Evolutionary conservation across 2,329 filamentous ascomycete species (phyloP), one percentile per base, ranked within the genome.

Genomic region (Zasmidium citrigriseum): DNA sequence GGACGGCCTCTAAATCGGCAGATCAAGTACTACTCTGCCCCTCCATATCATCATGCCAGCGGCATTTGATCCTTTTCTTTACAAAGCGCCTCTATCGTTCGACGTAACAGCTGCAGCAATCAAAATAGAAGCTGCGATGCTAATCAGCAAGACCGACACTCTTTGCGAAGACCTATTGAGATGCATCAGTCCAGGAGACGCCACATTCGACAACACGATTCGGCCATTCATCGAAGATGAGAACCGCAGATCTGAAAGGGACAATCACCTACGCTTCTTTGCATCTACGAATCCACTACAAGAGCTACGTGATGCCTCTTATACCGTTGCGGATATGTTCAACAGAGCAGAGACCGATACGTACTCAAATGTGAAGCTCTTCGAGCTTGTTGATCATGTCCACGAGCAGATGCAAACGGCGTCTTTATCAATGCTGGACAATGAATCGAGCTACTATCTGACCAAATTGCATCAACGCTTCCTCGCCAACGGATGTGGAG

Each of bases 261-360:
- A 54, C 16, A 54, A 54, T 29, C 41, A 54, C 22, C 21, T 54
- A 18, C 51, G 51, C 41, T 55, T 55, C 25, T 55, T 27, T 41
- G 52, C 52, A 9, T 55, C 52, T 29, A 55, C 52, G 7, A 24
- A 24, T 14, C 52, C 52, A 1, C 11, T 18, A 2, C 24, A 48
- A 18, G 44, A 55, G 20, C 52, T 55, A 4, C 52, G 52, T n/a
- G 52, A 49, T 20, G 52, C 52, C 12, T 55, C 52, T n/a, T 34
- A 55, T n/a, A 22, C 45, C 18, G 52, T 25, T 29, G 44, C 45
- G 22, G 45, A 46, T 21, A 2, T 55, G 20, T 38, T 55, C 23
- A 55, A 55, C 12, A 46, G 49, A 3, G 44, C 52, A 16, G 52
- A 55, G 45, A 24, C 41, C 16, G 45, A 55, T 23, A 3, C 29